Base-by-base conservation (phyloP, 164 flowering plant species). In the Nelumbo lutea region DNA sequence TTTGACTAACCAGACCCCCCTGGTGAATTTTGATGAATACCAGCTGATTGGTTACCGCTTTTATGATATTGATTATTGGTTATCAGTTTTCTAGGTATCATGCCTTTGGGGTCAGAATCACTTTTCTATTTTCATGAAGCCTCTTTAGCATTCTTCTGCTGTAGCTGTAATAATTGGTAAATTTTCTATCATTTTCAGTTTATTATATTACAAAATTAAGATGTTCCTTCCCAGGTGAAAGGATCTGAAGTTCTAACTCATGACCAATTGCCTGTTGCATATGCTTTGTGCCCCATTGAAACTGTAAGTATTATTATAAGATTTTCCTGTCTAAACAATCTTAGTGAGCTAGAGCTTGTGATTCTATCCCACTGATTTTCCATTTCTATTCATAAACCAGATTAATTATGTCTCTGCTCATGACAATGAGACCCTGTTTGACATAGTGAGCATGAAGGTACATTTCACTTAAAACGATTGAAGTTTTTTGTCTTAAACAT, bases 351-450 rank as follows among this genome's bases (percentile, higher is more conserved):
- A 48, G 6, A 14, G 47, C 59, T 58, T 42, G 5, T 38, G 50
- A 11, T 46, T 68, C 27, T 27, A 27, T 27, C 27, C 27, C 27
- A 0, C 27, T 27, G 27, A 27, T 27, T 27, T 27, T 27, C 27
- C 27, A 27, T 27, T 27, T 27, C 27, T 27, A 27, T 27, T 27
- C 27, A 27, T 27, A 27, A 27, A 27, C 57, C 81, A 88, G 98
- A 71, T 91, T 10, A 94, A 88, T 76, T 94, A 94, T 81, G 96
- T 85, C 15, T 91, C 98, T 65, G 97, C 97, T 81, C 98, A 94
- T 86, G 98, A 94, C 83, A 94, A 94, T 61, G 96, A 94, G 74
- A 91, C 98, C 46, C 79, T 90, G 42, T 94, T 94, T 67, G 98
- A 94, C 78, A 84, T 90, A 57, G 79, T 91, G 70, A 87, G 88